A percentile compares a stretch with the other conserved stretches of the same genome.
Conservation (phyloP, 441 rosid species). For the Lepidium campestre region DNA sequence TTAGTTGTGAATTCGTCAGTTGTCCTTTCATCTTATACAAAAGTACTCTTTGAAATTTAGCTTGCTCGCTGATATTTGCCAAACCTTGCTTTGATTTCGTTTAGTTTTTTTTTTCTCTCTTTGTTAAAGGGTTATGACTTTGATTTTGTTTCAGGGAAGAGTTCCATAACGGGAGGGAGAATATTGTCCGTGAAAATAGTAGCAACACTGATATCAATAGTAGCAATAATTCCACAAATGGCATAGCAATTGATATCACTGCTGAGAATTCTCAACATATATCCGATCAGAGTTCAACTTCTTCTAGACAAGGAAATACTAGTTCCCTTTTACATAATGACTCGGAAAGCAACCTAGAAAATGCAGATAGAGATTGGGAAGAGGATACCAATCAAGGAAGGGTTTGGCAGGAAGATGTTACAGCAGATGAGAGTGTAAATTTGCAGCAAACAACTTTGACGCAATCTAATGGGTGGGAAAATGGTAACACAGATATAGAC, state of each 20-base stretch:
- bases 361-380: slow-evolving; percentile 46
- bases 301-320: slow-evolving; percentile 43
- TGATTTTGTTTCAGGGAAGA: slow-evolving; percentile 63
- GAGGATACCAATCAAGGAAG: slow-evolving; percentile 43
- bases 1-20: slow-evolving; percentile 1
- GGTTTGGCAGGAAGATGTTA: slow-evolving; percentile 44
- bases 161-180: slow-evolving; percentile 72
- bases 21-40: not conserved
- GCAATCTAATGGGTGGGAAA: slow-evolving; percentile 49
- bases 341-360: slow-evolving; percentile 35
- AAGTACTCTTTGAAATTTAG: not conserved
- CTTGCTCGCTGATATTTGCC: not conserved
- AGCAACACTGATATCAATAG: slow-evolving; percentile 28
- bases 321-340: slow-evolving; percentile 35
- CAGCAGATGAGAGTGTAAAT: slow-evolving; percentile 43
- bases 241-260: slow-evolving; percentile 29
- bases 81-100: slow-evolving; percentile 1
- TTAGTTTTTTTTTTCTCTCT: too few relatives aligned
- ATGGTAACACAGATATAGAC: slow-evolving; percentile 40
- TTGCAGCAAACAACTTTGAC: slow-evolving; percentile 41
- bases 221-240: slow-evolving; percentile 38
- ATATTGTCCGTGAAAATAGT: not conserved
- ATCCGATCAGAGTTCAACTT: slow-evolving; percentile 36
- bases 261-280: slow-evolving; percentile 40
- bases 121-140: too few relatives aligned